Conservation (phyloP, 2,329 filamentous ascomycete genomes). For the Cytospora schulzeri region DNA sequence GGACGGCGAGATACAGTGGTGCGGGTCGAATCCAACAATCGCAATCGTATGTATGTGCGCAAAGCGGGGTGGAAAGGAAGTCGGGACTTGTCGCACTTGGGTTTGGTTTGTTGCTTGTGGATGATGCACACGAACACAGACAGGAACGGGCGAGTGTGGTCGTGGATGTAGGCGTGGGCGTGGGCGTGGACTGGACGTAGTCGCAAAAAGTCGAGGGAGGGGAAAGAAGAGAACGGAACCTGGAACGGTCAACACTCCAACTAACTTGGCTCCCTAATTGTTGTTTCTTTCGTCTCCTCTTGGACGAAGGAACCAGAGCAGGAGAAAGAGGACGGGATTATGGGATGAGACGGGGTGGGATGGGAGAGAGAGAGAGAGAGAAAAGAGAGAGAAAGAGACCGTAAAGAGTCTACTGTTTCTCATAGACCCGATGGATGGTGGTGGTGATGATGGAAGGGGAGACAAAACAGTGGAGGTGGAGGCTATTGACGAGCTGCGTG, state of each 20-base stretch:
- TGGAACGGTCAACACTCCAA: conserved; percentile 29
- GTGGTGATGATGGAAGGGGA: conserved; percentile 15
- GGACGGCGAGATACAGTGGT: background rate
- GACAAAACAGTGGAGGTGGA: conserved; percentile 6
- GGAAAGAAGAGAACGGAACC: conserved; percentile 19
- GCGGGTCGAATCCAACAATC: background rate
- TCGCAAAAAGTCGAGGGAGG: conserved; percentile 14
- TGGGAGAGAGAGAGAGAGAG: conserved; percentile 13
- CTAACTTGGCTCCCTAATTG: background rate
- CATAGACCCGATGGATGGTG: conserved; percentile 22
- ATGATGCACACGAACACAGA: background rate
- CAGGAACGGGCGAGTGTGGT: background rate
- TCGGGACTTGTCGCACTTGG: background rate
- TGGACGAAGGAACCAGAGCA: background rate
- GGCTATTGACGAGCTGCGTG: conserved; percentile 7
- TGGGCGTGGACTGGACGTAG: background rate
- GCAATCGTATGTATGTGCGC: background rate
- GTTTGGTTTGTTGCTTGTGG: background rate
- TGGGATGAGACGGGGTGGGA: conserved; percentile 10
- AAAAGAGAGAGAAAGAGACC: conserved; percentile 9
- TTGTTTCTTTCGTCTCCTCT: conserved; percentile 3
- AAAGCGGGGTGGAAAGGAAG: background rate
- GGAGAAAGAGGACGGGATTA: background rate
- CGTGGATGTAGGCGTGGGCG: background rate
- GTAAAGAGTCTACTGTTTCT: conserved; percentile 19